Evolutionary conservation across 306 rosid species (phyloP), one percentile per base, ranked within the genome.

Genomic region (Trifolium fragiferum): DNA sequence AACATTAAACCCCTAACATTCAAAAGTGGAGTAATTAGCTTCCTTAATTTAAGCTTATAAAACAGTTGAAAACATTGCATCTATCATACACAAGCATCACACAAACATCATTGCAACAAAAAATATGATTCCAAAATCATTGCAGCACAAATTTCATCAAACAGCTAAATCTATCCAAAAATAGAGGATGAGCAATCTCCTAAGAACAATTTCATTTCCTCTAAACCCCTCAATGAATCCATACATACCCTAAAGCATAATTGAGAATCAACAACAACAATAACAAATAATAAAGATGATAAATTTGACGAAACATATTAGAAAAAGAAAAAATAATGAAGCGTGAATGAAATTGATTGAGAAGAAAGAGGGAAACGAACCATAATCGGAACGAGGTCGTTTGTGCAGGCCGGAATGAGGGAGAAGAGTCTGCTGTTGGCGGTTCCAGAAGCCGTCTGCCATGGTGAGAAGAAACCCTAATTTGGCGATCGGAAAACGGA

Each of bases 381-480:
- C 98, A 53, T 90, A 90, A 1, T 92, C 92, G 6, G 84, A 30
- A 70, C 90, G 96, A n/a, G 84, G 92, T 58, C 98, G 92, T 81
- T 92, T 92, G 58, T 80, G 89, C 80, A 86, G 44, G 66, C 83
- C 85, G 15, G 89, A 80, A 2, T 88, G 74, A 6, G 96, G 83
- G 8, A 83, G 72, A 60, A 87, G 76, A 19, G 83, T 68, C 10
- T 64, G 69, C 20, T 64, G 69, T 20, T 60, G 66, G 20, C 86
- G 88, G 68, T 88, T 90, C 98, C 98, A 90, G 75, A 50, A 87
- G 67, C 89, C 84, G 47, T 90, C 92, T 74, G 90, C 72, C 98
- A 90, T 92, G n/a, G 72, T 55, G 55, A 47, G 16, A 40, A 51
- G 27, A 16, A 25, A 32, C 33, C 66, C 66, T 60, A 30, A 60